Percentiles rank a stretch among this genome's conserved stretches.
phyloP scores from a whole-genome alignment of 495 filamentous ascomycete genomes.

The Neurospora sp. region DNA sequence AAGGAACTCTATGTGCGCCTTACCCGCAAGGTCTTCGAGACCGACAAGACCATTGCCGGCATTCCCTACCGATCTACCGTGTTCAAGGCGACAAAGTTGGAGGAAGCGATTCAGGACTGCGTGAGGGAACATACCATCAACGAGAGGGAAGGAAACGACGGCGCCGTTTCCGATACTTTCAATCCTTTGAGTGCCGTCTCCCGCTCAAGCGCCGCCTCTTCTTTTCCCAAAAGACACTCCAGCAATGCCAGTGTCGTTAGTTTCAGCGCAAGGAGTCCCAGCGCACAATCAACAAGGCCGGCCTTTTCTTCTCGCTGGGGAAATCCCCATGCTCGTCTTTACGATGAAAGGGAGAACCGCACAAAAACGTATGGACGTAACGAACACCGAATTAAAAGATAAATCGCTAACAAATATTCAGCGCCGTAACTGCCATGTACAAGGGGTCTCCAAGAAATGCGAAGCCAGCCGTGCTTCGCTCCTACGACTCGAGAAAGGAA shows the following conservation, averaged over 20 bases:
- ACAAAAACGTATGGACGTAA: conserved; percentile 56
- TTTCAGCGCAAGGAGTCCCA: conserved; percentile 42
- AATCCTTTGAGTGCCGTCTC: conserved; percentile 23
- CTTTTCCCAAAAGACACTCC: conserved; percentile 32
- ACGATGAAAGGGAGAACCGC: conserved; percentile 73
- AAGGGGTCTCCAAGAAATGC: conserved; percentile 63
- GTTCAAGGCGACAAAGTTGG: conserved; percentile 92
- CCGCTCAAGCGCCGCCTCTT: conserved; percentile 27
- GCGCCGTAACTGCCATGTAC: conserved; percentile 84
- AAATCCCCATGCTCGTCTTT: conserved; percentile 57
- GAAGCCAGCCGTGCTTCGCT: conserved; percentile 65
- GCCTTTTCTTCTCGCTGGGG: conserved; percentile 41
- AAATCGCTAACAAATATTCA: conserved; percentile 30
- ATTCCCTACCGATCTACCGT: conserved; percentile 88
- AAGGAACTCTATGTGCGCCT: conserved; percentile 92
- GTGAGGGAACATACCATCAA: conserved; percentile 79
- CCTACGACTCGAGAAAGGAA: conserved; percentile 90
- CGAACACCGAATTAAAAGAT: background rate
- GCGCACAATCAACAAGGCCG: conserved; percentile 24
- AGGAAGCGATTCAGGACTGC: conserved; percentile 85
- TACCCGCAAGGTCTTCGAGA: conserved; percentile 90
- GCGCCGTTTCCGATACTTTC: conserved; percentile 14
- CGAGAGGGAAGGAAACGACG: conserved; percentile 72
- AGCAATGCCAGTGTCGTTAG: conserved; percentile 57
- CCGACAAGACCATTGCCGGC: conserved; percentile 92